Conservation (phyloP, 441 rosid species). For the Rhodomyrtus psidioides region DNA sequence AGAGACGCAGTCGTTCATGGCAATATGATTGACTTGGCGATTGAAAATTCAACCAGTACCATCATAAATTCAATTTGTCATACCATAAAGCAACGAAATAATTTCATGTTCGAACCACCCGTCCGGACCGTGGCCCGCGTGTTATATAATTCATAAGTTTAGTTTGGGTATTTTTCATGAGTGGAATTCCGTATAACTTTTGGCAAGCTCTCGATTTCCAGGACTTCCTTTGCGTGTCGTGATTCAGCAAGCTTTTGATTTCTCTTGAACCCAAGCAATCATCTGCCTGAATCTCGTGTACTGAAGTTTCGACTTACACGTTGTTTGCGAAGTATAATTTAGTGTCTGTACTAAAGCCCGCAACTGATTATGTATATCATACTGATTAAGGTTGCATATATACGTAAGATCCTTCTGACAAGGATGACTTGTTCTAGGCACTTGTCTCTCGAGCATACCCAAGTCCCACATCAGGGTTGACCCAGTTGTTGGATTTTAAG, state of each 20-base stretch:
- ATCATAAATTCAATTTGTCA: not conserved
- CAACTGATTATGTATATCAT: not conserved
- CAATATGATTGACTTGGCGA: not conserved
- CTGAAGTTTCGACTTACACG: not conserved
- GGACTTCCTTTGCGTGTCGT: not conserved
- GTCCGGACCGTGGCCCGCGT: not conserved
- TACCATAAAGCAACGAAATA: not conserved
- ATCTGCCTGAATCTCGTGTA: not conserved
- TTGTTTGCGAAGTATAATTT: not conserved
- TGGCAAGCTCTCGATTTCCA: not conserved
- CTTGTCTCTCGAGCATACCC: not conserved
- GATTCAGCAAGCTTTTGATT: not conserved
- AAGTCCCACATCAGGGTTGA: not conserved
- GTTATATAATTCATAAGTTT: not conserved
- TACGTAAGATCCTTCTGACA: not conserved
- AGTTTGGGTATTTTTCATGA: not conserved
- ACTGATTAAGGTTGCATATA: not conserved
- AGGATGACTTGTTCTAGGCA: not conserved
- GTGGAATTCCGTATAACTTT: not conserved
- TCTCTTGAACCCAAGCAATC: not conserved
- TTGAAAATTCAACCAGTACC: not conserved
- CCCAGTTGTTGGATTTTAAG: not conserved
- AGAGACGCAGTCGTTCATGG: not conserved
- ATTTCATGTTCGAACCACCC: not conserved
- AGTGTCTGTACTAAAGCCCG: not conserved